These are phyloP conservation scores for Barnettozyma wickerhamii DNA, from an alignment of 805 yeast genomes.

Conservation along the genomic window DNA sequence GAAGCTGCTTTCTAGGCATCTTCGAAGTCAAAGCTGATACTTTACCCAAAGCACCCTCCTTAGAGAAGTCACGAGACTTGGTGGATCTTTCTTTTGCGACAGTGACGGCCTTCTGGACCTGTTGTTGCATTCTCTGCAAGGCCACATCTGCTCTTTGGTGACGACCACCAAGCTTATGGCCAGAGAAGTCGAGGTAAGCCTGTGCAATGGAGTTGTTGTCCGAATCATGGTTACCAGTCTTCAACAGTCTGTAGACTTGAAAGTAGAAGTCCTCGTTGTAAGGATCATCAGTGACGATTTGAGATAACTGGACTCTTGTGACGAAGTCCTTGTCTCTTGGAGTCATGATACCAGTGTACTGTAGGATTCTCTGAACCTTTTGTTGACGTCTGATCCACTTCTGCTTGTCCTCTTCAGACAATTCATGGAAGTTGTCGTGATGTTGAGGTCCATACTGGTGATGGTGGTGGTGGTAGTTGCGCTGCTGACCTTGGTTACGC, in stretches of 20 bases:
- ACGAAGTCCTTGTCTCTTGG: constrained; percentile 96
- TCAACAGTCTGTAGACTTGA: constrained; percentile 81
- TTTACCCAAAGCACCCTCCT: constrained; percentile 88
- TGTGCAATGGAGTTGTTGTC: constrained; percentile 81
- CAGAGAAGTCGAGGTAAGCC: constrained; percentile 86
- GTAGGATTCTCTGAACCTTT: constrained; percentile 69
- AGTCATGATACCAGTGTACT: constrained; percentile 91
- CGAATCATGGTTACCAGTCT: constrained; percentile 44
- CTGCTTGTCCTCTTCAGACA: constrained; percentile 71
- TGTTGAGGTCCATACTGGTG: constrained; percentile 28
- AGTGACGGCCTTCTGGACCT: constrained; percentile 92
- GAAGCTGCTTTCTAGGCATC: constrained; percentile 84
- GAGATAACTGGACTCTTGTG: constrained; percentile 90
- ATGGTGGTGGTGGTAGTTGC: constrained; percentile 19
- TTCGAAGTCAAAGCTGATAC: constrained; percentile 75
- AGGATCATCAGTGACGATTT: constrained; percentile 95
- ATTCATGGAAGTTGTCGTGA: constrained; percentile 31
- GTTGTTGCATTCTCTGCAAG: constrained; percentile 95
- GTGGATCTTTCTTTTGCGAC: constrained; percentile 88
- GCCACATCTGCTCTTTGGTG: constrained; percentile 84
- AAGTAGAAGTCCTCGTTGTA: constrained; percentile 94
- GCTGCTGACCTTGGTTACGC: constrained; percentile 17
- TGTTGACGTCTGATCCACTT: constrained; percentile 64
- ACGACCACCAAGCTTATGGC: constrained; percentile 85
- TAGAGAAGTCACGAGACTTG: constrained; percentile 48